Evolutionary conservation across 768 basidiomycete species (phyloP).

Genomic region (Pleurotus tuber-regium): DNA sequence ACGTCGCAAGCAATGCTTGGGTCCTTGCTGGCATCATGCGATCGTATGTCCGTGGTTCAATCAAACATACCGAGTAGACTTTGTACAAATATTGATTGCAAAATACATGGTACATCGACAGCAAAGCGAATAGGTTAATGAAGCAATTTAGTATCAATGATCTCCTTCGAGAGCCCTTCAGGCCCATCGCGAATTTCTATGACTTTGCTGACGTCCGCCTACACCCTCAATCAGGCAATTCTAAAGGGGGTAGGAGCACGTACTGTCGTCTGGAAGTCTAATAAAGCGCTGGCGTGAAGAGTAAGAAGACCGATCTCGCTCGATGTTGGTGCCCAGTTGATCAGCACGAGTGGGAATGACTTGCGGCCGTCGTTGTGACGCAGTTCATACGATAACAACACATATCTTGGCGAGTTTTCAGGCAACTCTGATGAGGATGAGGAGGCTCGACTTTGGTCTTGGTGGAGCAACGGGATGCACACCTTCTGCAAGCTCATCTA

Average conservation of each 20-base stretch:
- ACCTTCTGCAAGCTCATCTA: slow-evolving; percentile 91
- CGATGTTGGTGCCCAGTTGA: slow-evolving; percentile 85
- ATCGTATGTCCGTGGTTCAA: slow-evolving; percentile 28
- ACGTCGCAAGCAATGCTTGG: slow-evolving; percentile 79
- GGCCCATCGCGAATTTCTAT: slow-evolving; percentile 81
- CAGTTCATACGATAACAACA: slow-evolving; percentile 81
- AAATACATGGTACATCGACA: slow-evolving; percentile 1
- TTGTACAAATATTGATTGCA: background rate
- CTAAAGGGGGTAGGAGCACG: slow-evolving; percentile 28
- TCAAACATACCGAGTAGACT: background rate
- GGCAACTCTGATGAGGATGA: slow-evolving; percentile 63
- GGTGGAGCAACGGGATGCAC: slow-evolving; percentile 11
- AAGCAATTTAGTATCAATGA: slow-evolving; percentile 61
- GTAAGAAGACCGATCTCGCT: slow-evolving; percentile 77
- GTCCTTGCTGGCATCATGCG: slow-evolving; percentile 66
- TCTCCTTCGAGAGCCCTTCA: slow-evolving; percentile 74
- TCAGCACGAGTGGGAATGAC: slow-evolving; percentile 79
- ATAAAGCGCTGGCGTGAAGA: slow-evolving; percentile 78
- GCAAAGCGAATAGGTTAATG: slow-evolving; percentile 10
- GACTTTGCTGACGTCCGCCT: slow-evolving; percentile 79
- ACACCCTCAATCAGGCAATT: too few relatives aligned
- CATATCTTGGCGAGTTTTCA: slow-evolving; percentile 82
- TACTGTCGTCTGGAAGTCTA: slow-evolving; percentile 79
- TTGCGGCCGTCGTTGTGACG: slow-evolving; percentile 78
- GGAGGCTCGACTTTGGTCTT: background rate